Conservation (phyloP, 2,329 filamentous ascomycete genomes). For the Aspergillus novoparasiticus region DNA sequence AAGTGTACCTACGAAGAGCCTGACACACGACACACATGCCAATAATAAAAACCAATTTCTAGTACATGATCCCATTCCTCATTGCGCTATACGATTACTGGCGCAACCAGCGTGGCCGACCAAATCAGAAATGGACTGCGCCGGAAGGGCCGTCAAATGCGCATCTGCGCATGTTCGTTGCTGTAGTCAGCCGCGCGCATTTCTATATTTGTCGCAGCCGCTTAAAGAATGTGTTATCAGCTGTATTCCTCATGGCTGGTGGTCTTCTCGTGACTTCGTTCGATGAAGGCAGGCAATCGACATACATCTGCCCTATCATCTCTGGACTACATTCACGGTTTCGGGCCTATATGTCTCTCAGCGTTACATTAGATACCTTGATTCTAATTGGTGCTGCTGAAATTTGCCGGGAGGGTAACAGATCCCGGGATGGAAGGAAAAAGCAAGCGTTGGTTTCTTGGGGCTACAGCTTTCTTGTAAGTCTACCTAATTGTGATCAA, state of each 20-base stretch:
- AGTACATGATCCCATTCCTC: constrained; percentile 45
- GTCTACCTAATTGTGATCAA: constrained; percentile 7
- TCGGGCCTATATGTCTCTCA: constrained; percentile 41
- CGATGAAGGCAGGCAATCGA: constrained; percentile 43
- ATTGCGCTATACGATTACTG: constrained; percentile 46
- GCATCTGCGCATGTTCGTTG: constrained; percentile 18
- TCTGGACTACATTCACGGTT: constrained; percentile 37
- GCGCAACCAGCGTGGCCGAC: constrained; percentile 31
- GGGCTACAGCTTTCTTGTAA: constrained; percentile 35
- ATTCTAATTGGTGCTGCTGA: constrained; percentile 41
- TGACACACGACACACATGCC: neutral
- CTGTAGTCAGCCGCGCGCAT: constrained; percentile 35
- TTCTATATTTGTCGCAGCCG: constrained; percentile 35
- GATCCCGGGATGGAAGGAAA: constrained; percentile 25
- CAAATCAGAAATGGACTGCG: constrained; percentile 21
- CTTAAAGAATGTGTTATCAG: constrained; percentile 42
- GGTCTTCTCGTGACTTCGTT: constrained; percentile 41
- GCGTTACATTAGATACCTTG: constrained; percentile 44
- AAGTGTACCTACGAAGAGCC: constrained; percentile 18
- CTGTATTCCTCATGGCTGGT: constrained; percentile 41
- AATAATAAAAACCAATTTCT: constrained; percentile 17
- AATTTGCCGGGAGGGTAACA: constrained; percentile 25
- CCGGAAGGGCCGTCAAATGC: constrained; percentile 22
- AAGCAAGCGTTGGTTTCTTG: constrained; percentile 31
- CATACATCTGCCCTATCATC: constrained; percentile 52